Conservation (phyloP, 495 filamentous ascomycete genomes). For the Polyplosphaeria fusca region DNA sequence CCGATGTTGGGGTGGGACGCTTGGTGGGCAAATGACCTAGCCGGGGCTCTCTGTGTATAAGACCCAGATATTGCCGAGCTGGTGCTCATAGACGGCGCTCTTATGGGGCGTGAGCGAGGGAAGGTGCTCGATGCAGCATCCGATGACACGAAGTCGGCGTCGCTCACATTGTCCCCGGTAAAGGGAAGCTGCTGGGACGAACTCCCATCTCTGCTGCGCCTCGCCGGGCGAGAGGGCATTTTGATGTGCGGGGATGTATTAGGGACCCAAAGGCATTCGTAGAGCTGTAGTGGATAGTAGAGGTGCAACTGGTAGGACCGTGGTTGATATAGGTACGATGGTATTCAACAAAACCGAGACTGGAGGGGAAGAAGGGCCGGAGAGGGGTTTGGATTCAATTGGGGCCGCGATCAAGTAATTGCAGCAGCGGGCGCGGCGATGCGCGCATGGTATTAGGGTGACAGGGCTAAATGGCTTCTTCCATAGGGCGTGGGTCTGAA, state of each 20-base stretch:
- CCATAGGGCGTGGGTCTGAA: neutral
- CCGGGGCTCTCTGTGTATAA: conserved; percentile 61
- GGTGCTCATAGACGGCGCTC: conserved; percentile 27
- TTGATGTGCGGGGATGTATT: neutral
- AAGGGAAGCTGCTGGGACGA: conserved; percentile 33
- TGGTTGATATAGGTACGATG: no score
- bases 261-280: no score
- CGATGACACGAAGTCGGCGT: conserved; percentile 19
- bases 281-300: no score
- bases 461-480: neutral
- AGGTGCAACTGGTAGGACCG: no score
- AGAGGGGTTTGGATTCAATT: no score
- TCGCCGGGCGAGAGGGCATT: conserved; percentile 20
- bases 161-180: conserved; percentile 26
- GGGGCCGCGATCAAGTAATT: no score
- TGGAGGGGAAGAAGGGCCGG: no score
- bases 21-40: conserved; percentile 75
- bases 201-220: conserved; percentile 1
- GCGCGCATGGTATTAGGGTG: neutral
- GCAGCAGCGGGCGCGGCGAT: no score
- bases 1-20: conserved; percentile 60
- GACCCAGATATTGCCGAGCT: conserved; percentile 40
- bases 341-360: no score
- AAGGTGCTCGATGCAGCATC: conserved; percentile 4
- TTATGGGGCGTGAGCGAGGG: conserved; percentile 19